Percentiles rank a stretch among this genome's conserved stretches.
Conservation (phyloP, 2,329 filamentous ascomycete genomes). For the Sporothrix brunneoviolacea region DNA sequence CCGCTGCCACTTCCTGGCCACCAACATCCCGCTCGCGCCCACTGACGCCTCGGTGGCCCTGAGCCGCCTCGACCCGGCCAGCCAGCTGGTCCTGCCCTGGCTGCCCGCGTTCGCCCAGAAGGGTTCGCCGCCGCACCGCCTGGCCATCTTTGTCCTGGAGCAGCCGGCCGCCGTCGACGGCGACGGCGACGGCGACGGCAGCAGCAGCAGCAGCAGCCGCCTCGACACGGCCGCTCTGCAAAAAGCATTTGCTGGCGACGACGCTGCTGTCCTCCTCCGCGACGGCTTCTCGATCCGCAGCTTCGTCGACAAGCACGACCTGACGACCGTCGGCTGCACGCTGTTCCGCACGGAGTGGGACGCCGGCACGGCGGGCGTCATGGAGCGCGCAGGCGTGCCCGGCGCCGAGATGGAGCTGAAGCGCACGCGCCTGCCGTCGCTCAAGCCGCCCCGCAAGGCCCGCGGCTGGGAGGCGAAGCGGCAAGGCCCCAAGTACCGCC, state of each 20-base stretch:
- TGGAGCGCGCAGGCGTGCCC: constrained; percentile 68
- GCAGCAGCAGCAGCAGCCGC: not conserved
- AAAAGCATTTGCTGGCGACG: constrained; percentile 34
- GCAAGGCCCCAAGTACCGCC: constrained; percentile 57
- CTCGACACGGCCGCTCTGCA: constrained; percentile 54
- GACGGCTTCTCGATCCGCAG: constrained; percentile 69
- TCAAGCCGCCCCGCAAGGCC: constrained; percentile 55
- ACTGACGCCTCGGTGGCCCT: constrained; percentile 58
- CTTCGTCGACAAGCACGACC: constrained; percentile 61
- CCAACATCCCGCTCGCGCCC: constrained; percentile 49
- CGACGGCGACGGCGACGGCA: constrained; percentile 46
- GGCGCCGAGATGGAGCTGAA: constrained; percentile 81
- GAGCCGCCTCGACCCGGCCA: constrained; percentile 47
- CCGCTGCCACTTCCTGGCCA: constrained; percentile 82
- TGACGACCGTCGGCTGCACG: constrained; percentile 72
- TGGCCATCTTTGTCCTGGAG: constrained; percentile 76
- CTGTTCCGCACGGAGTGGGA: constrained; percentile 91
- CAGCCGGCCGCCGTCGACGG: constrained; percentile 62
- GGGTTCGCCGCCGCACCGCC: constrained; percentile 83
- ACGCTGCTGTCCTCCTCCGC: constrained; percentile 30
- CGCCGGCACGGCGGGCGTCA: constrained; percentile 76
- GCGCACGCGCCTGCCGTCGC: constrained; percentile 65
- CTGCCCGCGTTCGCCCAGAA: constrained; percentile 81
- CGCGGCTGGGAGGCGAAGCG: constrained; percentile 62
- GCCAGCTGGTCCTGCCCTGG: constrained; percentile 72